These are phyloP conservation scores for Podospora anserina DNA, from an alignment of 495 filamentous ascomycete species.

Conservation along the genomic window DNA sequence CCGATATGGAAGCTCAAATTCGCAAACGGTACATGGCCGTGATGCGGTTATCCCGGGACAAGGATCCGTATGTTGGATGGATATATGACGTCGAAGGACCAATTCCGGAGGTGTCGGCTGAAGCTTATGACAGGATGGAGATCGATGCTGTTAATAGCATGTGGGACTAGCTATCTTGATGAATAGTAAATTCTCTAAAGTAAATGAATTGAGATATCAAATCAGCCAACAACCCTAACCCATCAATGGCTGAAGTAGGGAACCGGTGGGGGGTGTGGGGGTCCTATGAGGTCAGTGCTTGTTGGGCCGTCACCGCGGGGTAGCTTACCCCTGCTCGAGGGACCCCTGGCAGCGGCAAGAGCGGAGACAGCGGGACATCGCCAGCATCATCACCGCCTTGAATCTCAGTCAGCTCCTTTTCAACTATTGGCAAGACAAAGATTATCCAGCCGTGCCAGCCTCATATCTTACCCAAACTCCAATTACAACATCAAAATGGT, in stretches of 20 bases:
- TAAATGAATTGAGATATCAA: neutral
- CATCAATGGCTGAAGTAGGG: neutral
- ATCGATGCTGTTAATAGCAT: conserved; percentile 7
- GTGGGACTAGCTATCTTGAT: neutral
- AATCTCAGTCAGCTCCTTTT: neutral
- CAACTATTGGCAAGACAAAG: too few species aligned
- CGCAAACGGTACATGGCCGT: conserved; percentile 15
- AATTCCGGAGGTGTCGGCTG: conserved; percentile 5
- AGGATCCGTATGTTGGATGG: conserved; percentile 13
- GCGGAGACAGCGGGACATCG: neutral
- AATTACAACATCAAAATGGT: conserved; percentile 57
- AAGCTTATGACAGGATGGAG: conserved; percentile 1
- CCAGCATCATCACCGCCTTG: neutral
- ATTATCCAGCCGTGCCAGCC: too few species aligned
- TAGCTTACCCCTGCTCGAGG: neutral
- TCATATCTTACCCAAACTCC: too few species aligned
- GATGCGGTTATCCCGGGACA: conserved; percentile 9
- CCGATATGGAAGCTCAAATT: conserved; percentile 21
- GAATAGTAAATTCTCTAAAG: neutral
- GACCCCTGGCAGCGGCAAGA: neutral
- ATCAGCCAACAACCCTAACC: neutral
- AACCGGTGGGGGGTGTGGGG: neutral
- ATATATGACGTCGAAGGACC: conserved; percentile 9
- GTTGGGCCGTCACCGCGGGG: neutral
- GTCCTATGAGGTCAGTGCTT: neutral